These are phyloP conservation scores for Silybum marianum DNA, from an alignment of 129 eudicot genomes.

Conservation along the genomic window DNA sequence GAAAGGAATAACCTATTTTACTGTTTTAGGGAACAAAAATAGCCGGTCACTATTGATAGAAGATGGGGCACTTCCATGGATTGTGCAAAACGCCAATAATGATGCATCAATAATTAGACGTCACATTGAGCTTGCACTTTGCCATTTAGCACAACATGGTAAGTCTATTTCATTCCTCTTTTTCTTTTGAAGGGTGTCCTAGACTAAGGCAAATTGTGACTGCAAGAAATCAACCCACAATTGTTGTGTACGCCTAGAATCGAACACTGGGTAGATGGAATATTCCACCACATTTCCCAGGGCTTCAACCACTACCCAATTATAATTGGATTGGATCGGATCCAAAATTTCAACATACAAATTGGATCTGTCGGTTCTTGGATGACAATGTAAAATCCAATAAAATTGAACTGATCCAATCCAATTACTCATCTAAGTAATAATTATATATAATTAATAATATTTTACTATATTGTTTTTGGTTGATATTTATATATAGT, in stretches of 20 bases:
- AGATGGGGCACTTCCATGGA: conserved; percentile 97
- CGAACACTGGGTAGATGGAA: no score
- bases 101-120: conserved; percentile 88
- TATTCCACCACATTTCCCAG: no score
- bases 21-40: conserved; percentile 53
- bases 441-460: not conserved
- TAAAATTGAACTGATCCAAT: not conserved
- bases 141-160: conserved; percentile 98
- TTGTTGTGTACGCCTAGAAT: no score
- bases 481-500: not conserved
- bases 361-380: not conserved
- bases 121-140: conserved; percentile 94
- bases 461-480: not conserved
- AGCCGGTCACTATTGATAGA: conserved; percentile 81
- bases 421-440: not conserved
- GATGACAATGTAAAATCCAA: not conserved
- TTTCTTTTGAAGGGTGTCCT: no score
- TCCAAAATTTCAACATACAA: not conserved
- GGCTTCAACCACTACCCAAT: no score
- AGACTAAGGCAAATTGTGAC: no score
- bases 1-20: no score
- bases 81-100: conserved; percentile 93
- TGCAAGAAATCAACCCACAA: no score
- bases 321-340: not conserved
- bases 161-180: conserved; percentile 7